These are phyloP conservation scores for Dendrostoma leiphaemia DNA, from an alignment of 2,329 filamentous ascomycete species.

Conservation along the genomic window DNA sequence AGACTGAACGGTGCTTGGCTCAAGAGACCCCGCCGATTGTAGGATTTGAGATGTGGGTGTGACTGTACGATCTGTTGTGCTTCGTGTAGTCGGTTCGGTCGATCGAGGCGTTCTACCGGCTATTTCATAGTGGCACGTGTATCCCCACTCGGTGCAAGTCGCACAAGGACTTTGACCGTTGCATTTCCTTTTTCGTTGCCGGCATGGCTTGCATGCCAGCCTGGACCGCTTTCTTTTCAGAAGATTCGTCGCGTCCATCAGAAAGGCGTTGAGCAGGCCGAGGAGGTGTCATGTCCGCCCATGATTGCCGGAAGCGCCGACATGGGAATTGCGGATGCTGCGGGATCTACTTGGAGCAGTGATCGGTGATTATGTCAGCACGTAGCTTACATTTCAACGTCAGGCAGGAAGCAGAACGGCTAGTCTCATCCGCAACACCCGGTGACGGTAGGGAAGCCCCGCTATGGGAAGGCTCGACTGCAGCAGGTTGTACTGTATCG, in stretches of 20 bases:
- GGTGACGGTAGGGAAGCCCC: too few species aligned
- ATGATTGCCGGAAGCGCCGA: background rate
- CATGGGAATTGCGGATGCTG: background rate
- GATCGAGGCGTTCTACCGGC: slow-evolving; percentile 21
- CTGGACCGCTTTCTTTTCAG: slow-evolving; percentile 36
- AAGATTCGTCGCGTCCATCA: background rate
- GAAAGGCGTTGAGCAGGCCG: too few species aligned
- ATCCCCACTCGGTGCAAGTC: slow-evolving; percentile 52
- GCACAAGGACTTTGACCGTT: slow-evolving; percentile 51
- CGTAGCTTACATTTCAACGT: background rate
- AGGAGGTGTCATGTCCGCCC: too few species aligned
- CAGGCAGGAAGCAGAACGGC: background rate
- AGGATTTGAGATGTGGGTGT: background rate
- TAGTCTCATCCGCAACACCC: background rate
- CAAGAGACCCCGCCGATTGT: background rate
- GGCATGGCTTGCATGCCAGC: slow-evolving; percentile 48
- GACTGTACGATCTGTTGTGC: slow-evolving; percentile 2
- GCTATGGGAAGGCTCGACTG: background rate
- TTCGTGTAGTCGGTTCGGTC: background rate
- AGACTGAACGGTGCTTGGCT: slow-evolving; percentile 10
- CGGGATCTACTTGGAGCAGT: too few species aligned
- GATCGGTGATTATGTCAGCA: too few species aligned
- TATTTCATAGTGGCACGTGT: slow-evolving; percentile 46
- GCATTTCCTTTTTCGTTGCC: slow-evolving; percentile 56
- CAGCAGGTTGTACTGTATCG: too few species aligned